phyloP scores from a whole-genome alignment of 768 basidiomycete species.

The Tulasnella sp. region DNA sequence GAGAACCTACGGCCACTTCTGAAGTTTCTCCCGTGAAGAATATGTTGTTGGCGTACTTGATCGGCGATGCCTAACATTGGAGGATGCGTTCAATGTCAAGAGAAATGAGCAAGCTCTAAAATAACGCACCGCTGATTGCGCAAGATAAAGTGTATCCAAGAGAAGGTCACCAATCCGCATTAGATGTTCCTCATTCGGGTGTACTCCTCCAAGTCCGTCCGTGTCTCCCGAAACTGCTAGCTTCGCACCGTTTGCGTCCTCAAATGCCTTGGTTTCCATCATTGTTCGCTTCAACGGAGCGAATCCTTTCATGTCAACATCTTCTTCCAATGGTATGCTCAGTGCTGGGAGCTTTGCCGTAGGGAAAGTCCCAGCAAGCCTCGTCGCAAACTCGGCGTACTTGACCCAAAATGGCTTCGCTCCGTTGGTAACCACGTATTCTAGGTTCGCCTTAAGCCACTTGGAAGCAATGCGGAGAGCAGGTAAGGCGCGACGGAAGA shows the following conservation, averaged over 20 bases:
- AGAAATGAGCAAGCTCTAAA: not conserved
- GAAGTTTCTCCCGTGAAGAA: not conserved
- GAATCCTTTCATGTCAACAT: conserved; percentile 84
- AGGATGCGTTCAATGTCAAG: not conserved
- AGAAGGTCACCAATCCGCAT: conserved; percentile 89
- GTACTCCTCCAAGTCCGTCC: conserved; percentile 40
- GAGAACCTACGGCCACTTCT: not conserved
- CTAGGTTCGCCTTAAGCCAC: conserved; percentile 77
- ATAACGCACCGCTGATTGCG: conserved; percentile 50
- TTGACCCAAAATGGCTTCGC: conserved; percentile 63
- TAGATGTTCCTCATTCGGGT: conserved; percentile 94
- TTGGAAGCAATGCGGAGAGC: conserved; percentile 82
- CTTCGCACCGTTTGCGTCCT: conserved; percentile 31
- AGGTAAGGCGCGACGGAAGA: conserved; percentile 79
- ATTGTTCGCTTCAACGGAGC: conserved; percentile 68
- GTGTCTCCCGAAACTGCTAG: not conserved
- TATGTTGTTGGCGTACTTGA: conserved; percentile 6
- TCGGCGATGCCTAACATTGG: not conserved
- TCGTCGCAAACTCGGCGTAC: conserved; percentile 62
- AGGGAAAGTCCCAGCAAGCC: conserved; percentile 67
- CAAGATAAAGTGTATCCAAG: conserved; percentile 60
- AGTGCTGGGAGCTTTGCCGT: conserved; percentile 53
- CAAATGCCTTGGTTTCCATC: conserved; percentile 36
- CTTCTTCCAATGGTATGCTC: conserved; percentile 73
- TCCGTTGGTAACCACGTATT: conserved; percentile 41